Base-by-base conservation (phyloP, 2,329 filamentous ascomycete species). In the Cordyceps cateniannulata region DNA sequence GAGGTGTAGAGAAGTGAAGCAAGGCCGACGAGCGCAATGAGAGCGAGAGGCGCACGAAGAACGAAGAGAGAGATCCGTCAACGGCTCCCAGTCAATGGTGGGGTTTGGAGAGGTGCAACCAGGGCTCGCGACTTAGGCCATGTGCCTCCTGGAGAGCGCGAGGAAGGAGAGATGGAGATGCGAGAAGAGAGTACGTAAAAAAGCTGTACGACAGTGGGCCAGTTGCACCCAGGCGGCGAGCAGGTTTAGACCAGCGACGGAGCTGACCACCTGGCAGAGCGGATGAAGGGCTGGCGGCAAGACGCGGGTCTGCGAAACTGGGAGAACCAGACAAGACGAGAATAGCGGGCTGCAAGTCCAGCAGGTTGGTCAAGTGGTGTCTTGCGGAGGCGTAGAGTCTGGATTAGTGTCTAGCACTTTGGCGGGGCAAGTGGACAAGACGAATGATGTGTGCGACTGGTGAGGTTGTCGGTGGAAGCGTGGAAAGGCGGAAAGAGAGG, bases 131-230 rank as follows among this genome's bases (percentile, higher is more conserved):
- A 49, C 51, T 53, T 51, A 60, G 51, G 51, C 59, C 59, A 60
- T 60, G 59, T 60, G 59, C 59, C 49, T 35, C n/a, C 49, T 27
- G 50, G 40, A n/a, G 29, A 57, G 54, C 47, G 32, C 55, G 24
- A 50, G 2, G 44, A 51, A 16, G n/a, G 25, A 51, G 35, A 44
- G 35, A 40, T 35, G 45, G 48, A 32, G 56, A 59, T 38, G 25
- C 48, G 38, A 59, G 25, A 51, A 59, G 24, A 52, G 10, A 55
- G 59, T 60, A 55, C 59, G 59, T 60, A 60, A 60, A 60, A 60
- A 60, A 52, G 59, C 42, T 60, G 59, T 54, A 55, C 29, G 51
- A 49, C 51, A 55, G 59, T 60, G 59, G 59, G 59, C 59, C 59
- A 50, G 51, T 49, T 48, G 38, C 58, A 60, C 40, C n/a, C 16